Conservation (phyloP, 176 grass and related monocot genomes). For the Poa annua region DNA sequence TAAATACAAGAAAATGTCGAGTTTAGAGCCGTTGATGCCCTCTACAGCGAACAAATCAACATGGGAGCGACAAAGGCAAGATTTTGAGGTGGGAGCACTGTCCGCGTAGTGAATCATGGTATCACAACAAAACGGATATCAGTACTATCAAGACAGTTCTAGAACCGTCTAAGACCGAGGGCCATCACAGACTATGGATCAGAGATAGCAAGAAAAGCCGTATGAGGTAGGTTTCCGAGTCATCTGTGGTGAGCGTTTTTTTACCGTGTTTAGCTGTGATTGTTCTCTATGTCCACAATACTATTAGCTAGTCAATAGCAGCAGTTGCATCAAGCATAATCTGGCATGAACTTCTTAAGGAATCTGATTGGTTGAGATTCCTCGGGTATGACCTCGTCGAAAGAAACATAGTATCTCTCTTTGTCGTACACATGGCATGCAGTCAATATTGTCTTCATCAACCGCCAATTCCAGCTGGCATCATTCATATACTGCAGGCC, state of each 20-base stretch:
- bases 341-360: conserved; percentile 83
- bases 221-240: conserved; percentile 1
- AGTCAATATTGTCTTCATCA: conserved; percentile 99
- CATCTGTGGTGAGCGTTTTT: not conserved
- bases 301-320: conserved; percentile 36
- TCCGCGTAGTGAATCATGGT: not conserved
- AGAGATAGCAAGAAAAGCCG: not conserved
- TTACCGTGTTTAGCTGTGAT: not conserved
- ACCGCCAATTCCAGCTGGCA: conserved; percentile 92
- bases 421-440: conserved; percentile 90
- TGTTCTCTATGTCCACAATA: conserved; percentile 28
- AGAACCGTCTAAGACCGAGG: not conserved
- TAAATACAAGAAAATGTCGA: no score
- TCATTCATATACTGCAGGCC: conserved; percentile 83
- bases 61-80: no score
- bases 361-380: conserved; percentile 85
- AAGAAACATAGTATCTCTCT: conserved; percentile 85
- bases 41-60: no score
- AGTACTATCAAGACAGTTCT: not conserved
- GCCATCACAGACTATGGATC: not conserved
- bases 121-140: no score
- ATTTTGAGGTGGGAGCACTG: not conserved
- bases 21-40: no score
- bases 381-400: conserved; percentile 75
- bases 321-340: conserved; percentile 63